phyloP scores from a whole-genome alignment of 106 monocot genomes.

The Acanthochlamys bracteata region DNA sequence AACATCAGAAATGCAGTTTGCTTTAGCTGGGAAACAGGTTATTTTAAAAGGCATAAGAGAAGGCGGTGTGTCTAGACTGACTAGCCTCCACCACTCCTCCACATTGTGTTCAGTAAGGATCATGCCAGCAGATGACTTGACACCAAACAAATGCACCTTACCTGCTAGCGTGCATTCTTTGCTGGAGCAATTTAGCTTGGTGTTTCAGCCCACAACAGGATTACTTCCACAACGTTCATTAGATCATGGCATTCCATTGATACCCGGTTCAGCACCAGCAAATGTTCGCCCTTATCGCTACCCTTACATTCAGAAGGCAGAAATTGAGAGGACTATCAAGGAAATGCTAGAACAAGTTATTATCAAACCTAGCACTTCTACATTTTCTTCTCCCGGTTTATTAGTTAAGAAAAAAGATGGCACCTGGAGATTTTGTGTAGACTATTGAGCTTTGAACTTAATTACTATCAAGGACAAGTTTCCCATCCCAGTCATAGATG shows the following conservation, averaged over 20 bases:
- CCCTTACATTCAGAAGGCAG: background rate
- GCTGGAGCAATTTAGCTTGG: too few relatives aligned
- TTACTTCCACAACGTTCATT: too few relatives aligned
- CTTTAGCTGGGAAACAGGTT: too few relatives aligned
- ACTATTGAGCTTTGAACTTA: background rate
- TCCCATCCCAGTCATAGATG: conserved; percentile 13
- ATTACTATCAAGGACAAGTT: conserved; percentile 7
- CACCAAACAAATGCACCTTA: too few relatives aligned
- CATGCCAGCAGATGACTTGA: too few relatives aligned
- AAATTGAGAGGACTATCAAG: background rate
- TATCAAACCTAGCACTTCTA: background rate
- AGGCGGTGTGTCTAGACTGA: too few relatives aligned
- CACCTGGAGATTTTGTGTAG: conserved; percentile 3
- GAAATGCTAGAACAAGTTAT: background rate
- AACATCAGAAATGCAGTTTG: background rate
- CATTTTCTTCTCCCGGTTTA: conserved; percentile 1
- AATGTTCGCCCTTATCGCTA: background rate
- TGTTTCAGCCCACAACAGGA: too few relatives aligned
- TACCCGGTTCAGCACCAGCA: background rate
- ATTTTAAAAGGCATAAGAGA: too few relatives aligned
- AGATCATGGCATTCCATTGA: conserved; percentile 1
- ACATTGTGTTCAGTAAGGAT: too few relatives aligned
- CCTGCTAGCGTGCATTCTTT: too few relatives aligned
- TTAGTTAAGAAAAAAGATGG: conserved; percentile 9
- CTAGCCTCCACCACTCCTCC: too few relatives aligned